phyloP scores from a whole-genome alignment of 805 yeast genomes.

The Kodamaea kakaduensis region DNA sequence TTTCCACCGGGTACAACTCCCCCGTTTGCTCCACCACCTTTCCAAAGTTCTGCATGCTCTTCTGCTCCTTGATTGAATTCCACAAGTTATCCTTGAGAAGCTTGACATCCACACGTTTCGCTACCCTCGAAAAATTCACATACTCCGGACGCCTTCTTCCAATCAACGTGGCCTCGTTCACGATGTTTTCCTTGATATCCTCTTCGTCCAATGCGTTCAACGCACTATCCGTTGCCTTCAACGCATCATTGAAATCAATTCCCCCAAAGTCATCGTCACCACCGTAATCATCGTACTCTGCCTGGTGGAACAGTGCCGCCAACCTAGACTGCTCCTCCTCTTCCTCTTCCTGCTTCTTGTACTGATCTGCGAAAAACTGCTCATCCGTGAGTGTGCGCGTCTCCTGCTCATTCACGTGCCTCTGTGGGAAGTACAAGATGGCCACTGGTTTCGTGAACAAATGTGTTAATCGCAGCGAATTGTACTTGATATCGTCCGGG shows the following conservation, averaged over 20 bases:
- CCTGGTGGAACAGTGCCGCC: slow-evolving; percentile 37
- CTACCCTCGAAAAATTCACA: slow-evolving; percentile 60
- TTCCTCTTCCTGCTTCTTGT: slow-evolving; percentile 37
- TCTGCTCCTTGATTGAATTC: slow-evolving; percentile 43
- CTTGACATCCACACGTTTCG: slow-evolving; percentile 77
- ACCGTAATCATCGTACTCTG: slow-evolving; percentile 36
- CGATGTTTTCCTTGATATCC: slow-evolving; percentile 10
- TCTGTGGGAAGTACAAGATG: slow-evolving; percentile 21
- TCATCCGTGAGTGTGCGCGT: slow-evolving; percentile 50
- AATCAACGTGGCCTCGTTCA: slow-evolving; percentile 18
- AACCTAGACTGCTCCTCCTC: slow-evolving; percentile 30
- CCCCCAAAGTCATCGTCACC: slow-evolving; percentile 35
- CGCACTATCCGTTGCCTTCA: slow-evolving; percentile 24
- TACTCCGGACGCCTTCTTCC: slow-evolving; percentile 31
- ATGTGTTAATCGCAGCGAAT: slow-evolving; percentile 61
- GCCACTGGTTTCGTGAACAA: slow-evolving; percentile 66
- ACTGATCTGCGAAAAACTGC: slow-evolving; percentile 68
- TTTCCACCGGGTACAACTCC: slow-evolving; percentile 50
- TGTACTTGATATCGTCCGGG: slow-evolving; percentile 72
- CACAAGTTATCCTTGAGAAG: slow-evolving; percentile 72
- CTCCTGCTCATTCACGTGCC: slow-evolving; percentile 14
- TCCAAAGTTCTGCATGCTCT: slow-evolving; percentile 37
- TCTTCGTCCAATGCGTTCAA: slow-evolving; percentile 8
- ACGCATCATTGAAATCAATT: slow-evolving; percentile 43
- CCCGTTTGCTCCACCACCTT: slow-evolving; percentile 47